phyloP scores from a whole-genome alignment of 192 early-diverging fungal genomes.

The Martensiomyces pterosporus region DNA sequence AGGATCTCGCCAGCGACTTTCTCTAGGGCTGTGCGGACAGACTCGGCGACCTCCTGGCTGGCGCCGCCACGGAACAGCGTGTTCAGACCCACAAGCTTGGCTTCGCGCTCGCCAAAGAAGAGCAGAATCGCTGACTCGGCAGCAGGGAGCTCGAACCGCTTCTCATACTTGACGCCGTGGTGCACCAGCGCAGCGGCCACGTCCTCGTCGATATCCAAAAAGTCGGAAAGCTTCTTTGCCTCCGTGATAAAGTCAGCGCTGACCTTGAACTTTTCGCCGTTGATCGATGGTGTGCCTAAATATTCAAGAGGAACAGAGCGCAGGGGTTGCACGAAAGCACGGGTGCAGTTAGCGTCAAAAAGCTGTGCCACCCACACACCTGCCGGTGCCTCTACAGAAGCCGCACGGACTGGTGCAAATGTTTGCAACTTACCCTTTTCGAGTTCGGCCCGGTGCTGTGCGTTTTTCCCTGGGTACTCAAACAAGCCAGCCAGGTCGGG shows the following conservation, averaged over 20 bases:
- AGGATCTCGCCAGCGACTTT: conserved; percentile 29
- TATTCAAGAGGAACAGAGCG: too few species aligned
- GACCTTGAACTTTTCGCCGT: conserved; percentile 56
- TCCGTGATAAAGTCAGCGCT: conserved; percentile 66
- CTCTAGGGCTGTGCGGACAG: conserved; percentile 47
- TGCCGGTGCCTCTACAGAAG: too few species aligned
- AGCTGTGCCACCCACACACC: too few species aligned
- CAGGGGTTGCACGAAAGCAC: too few species aligned
- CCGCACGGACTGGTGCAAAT: too few species aligned
- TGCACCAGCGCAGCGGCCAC: conserved; percentile 65
- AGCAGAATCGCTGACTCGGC: conserved; percentile 63
- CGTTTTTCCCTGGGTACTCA: conserved; percentile 37
- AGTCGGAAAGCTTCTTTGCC: conserved; percentile 69
- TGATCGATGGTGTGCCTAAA: conserved; percentile 50
- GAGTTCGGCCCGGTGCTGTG: conserved; percentile 38
- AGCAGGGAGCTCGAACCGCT: conserved; percentile 56
- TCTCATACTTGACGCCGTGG: conserved; percentile 48
- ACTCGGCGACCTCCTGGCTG: conserved; percentile 37
- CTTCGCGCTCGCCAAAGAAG: conserved; percentile 64
- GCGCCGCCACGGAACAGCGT: conserved; percentile 54
- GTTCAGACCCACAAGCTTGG: conserved; percentile 54
- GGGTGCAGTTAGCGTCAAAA: too few species aligned
- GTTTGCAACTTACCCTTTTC: conserved; percentile 43
- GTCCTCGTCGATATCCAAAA: conserved; percentile 75
- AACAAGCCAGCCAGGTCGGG: conserved; percentile 38